Evolutionary conservation across 2,329 filamentous ascomycete genomes (phyloP).

Genomic region (Paecilomyces formosus): DNA sequence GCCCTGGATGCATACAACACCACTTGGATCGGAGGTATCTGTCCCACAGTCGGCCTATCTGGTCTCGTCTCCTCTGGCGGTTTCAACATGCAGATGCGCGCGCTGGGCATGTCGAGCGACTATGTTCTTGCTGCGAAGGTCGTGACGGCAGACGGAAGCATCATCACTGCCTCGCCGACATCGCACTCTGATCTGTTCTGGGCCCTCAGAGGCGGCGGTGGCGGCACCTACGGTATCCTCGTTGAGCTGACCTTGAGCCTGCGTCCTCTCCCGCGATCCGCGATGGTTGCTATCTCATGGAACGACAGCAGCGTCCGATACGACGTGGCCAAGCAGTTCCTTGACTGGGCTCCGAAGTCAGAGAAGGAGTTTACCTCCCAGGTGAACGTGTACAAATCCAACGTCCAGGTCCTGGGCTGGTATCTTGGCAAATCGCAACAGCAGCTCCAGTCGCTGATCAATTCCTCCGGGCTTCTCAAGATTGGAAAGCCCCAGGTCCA

Average conservation of each 20-base stretch:
- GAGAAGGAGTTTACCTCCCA: conserved; percentile 8
- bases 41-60: conserved; percentile 4
- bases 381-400: conserved; percentile 9
- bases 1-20: conserved; percentile 11
- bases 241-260: conserved; percentile 6
- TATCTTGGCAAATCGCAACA: conserved; percentile 5
- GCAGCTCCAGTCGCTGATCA: conserved; percentile 6
- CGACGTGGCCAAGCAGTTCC: conserved; percentile 8
- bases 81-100: background rate
- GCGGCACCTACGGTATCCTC: conserved; percentile 23
- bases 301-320: conserved; percentile 3
- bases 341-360: conserved; percentile 8
- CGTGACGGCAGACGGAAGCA: conserved; percentile 3
- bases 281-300: conserved; percentile 7
- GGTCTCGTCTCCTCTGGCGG: conserved; percentile 8
- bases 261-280: conserved; percentile 1
- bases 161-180: conserved; percentile 1
- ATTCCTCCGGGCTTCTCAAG: conserved; percentile 6
- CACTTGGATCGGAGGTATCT: background rate
- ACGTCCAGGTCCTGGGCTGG: conserved; percentile 8
- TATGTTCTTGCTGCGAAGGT: conserved; percentile 20
- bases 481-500: conserved; percentile 4
- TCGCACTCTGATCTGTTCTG: conserved; percentile 21
- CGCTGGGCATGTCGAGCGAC: conserved; percentile 13
- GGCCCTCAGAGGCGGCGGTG: conserved; percentile 29